Evolutionary conservation across 148 eudicot genomes (phyloP).

Genomic region (Vaccinium darrowii): DNA sequence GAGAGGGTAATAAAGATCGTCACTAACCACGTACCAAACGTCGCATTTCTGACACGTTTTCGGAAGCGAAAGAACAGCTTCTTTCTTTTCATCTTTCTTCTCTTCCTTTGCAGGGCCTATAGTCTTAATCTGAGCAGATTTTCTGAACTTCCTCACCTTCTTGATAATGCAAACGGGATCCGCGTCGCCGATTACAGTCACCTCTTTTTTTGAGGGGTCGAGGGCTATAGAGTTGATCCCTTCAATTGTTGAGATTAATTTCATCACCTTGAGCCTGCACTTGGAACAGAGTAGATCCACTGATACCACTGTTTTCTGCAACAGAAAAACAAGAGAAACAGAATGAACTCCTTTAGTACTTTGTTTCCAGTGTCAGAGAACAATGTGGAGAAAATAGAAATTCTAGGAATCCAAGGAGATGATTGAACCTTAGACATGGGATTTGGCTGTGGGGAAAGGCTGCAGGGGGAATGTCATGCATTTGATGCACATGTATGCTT

Average conservation of each 20-base stretch:
- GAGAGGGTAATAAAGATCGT: neutral
- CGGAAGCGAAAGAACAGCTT: neutral
- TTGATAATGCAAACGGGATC: constrained; percentile 34
- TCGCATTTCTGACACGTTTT: constrained; percentile 29
- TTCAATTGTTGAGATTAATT: constrained; percentile 27
- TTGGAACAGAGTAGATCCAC: constrained; percentile 33
- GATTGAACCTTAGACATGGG: constrained; percentile 21
- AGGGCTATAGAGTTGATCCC: constrained; percentile 34
- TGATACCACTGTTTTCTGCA: constrained; percentile 42
- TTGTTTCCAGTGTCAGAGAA: neutral
- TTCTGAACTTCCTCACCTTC: constrained; percentile 37
- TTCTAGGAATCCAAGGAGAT: neutral
- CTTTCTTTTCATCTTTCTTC: constrained; percentile 28
- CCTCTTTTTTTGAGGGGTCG: constrained; percentile 29
- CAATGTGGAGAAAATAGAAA: neutral
- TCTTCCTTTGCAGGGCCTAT: constrained; percentile 34
- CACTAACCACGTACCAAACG: constrained; percentile 21
- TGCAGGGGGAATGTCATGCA: neutral
- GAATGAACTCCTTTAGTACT: neutral
- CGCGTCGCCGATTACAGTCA: constrained; percentile 29
- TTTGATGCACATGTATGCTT: neutral
- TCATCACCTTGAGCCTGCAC: constrained; percentile 39
- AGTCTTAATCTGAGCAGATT: constrained; percentile 26
- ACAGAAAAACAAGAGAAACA: neutral
- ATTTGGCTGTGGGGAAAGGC: neutral